A percentile compares a stretch with the other conserved stretches of the same genome.
phyloP scores from a whole-genome alignment of 2,329 filamentous ascomycete species.

The Aspergillus sp. region DNA sequence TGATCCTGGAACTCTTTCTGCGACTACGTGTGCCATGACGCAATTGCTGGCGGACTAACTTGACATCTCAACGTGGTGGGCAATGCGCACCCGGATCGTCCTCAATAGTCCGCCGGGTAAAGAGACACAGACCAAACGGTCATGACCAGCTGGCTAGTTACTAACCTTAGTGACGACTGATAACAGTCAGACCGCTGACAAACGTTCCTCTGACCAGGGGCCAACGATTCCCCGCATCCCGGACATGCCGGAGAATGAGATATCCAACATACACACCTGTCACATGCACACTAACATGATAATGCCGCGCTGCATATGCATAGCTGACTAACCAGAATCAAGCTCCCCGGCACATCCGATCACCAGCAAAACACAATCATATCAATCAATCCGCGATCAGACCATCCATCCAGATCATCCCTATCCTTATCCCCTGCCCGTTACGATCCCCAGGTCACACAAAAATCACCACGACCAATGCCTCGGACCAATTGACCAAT shows the following conservation, averaged over 20 bases:
- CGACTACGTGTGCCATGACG: neutral
- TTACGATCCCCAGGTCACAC: neutral
- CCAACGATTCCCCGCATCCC: neutral
- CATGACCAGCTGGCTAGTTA: neutral
- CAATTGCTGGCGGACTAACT: neutral
- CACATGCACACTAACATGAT: neutral
- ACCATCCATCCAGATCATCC: neutral
- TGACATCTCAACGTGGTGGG: neutral
- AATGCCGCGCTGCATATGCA: neutral
- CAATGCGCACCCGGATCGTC: neutral
- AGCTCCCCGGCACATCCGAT: neutral
- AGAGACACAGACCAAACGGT: neutral
- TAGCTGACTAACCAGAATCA: neutral
- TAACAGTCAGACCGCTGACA: neutral
- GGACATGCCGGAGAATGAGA: slow-evolving; percentile 1
- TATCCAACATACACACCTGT: neutral
- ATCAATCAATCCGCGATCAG: neutral
- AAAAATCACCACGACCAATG: neutral
- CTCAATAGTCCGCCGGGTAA: neutral
- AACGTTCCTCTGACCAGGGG: neutral
- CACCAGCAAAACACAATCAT: neutral
- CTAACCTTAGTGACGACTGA: too few relatives aligned
- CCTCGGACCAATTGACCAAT: slow-evolving; percentile 12
- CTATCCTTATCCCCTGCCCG: neutral
- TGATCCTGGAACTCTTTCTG: neutral